Evolutionary conservation across 352 stramenopile genomes (phyloP).

Genomic region (Globisporangium parvum): DNA sequence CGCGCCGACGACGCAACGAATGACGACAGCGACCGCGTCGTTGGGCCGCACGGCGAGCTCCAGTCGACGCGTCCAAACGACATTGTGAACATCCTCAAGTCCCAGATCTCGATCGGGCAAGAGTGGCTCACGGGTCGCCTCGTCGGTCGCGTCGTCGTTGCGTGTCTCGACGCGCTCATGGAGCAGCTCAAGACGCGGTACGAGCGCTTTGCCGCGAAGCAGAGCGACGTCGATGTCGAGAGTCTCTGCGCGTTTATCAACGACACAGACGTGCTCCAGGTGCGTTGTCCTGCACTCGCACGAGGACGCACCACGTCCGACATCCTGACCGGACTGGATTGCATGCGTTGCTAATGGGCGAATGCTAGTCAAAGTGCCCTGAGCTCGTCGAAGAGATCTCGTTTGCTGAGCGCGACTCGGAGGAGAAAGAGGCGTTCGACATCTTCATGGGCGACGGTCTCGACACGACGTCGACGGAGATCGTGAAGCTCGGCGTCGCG

Average conservation of each 20-base stretch:
- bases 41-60: constrained; percentile 52
- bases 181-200: constrained; percentile 66
- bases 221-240: constrained; percentile 55
- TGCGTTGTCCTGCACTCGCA: constrained; percentile 6
- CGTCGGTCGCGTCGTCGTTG: constrained; percentile 57
- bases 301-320: too few species aligned
- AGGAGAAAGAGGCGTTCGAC: constrained; percentile 76
- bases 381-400: constrained; percentile 81
- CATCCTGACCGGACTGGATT: neutral
- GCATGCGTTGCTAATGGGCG: neutral
- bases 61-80: constrained; percentile 79
- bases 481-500: constrained; percentile 64
- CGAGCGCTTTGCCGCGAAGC: constrained; percentile 37
- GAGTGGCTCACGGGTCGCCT: constrained; percentile 71
- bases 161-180: constrained; percentile 71
- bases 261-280: constrained; percentile 74
- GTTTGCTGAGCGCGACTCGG: constrained; percentile 62
- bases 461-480: constrained; percentile 72
- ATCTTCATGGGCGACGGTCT: constrained; percentile 68
- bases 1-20: constrained; percentile 21
- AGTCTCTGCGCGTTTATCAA: constrained; percentile 86
- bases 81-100: constrained; percentile 85
- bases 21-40: constrained; percentile 54
- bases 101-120: constrained; percentile 79
- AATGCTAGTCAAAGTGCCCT: constrained; percentile 60